Base-by-base conservation (phyloP, 208 protist genomes). In the Ichthyophonus hoferi region DNA sequence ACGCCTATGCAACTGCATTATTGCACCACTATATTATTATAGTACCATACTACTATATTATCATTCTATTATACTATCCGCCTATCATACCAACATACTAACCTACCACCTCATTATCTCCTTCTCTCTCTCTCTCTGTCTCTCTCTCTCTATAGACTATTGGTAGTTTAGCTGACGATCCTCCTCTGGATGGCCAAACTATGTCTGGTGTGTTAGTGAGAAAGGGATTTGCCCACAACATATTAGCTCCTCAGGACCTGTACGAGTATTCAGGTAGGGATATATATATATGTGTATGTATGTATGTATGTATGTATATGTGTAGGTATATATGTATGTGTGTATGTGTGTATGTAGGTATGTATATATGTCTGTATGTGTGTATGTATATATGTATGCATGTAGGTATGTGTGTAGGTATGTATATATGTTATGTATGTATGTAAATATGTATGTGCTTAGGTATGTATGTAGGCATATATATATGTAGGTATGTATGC, bases 161-260 rank as follows among this genome's bases (percentile, higher is more conserved):
- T 0, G 90, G 90, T 35, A 87, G 43, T 41, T 43, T 92, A 12
- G 90, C 90, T 12, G 86, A 50, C 35, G 79, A 77, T 14, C 40
- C n/a, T n/a, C 87, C 90, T 1, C 39, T 31, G 39, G 35, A 90
- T 39, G 88, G 78, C 38, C 42, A 82, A 41, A 14, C n/a, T 34
- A 31, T 92, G 34, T 84, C 42, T 0, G 90, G 87, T 40, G 38
- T 92, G 17, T 77, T 92, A 40, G 82, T 93, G 0, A 79, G 67
- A 0, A 84, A 93, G 85, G 93, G 93, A 34, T 92, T 92, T 41
- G 91, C 35, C 37, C 86, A 93, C 40, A 88, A 87, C 38, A 90
- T 93, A 17, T 78, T 93, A 0, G 79, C 86, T 0, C 82, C 92
- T 0, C 35, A 24, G 0, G 91, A 93, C 79, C 42, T 92, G 7